Evolutionary conservation across 192 early-diverging fungal genomes (phyloP).

Genomic region (Cetraspora pellucida): DNA sequence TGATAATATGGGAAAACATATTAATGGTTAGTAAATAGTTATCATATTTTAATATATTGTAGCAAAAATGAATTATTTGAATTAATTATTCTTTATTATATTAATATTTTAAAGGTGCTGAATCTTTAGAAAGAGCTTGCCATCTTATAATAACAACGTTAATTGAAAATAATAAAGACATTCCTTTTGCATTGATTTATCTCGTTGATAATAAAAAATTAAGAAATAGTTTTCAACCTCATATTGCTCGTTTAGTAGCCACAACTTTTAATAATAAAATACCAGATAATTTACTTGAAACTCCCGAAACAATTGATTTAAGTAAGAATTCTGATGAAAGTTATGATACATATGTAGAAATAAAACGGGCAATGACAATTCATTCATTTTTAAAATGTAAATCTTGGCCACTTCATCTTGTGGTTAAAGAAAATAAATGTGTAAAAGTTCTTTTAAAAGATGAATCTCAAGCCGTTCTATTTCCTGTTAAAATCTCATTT

Average conservation of each 20-base stretch:
- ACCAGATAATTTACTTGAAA: conserved; percentile 14
- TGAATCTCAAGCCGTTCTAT: conserved; percentile 14
- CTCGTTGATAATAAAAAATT: not conserved
- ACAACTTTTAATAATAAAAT: conserved; percentile 20
- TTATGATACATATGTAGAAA: not conserved
- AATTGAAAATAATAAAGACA: not conserved
- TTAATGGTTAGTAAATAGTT: not conserved
- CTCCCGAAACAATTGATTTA: not conserved
- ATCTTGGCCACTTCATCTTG: not conserved
- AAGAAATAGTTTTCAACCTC: not conserved
- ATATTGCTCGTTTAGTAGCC: not conserved
- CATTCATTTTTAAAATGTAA: not conserved
- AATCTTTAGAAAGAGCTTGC: conserved; percentile 23
- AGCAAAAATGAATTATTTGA: not conserved
- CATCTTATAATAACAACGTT: not conserved
- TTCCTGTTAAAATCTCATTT: not conserved
- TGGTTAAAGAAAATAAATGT: not conserved
- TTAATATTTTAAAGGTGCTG: conserved; percentile 24
- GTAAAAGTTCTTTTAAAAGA: conserved; percentile 2
- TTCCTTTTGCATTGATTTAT: conserved; percentile 18
- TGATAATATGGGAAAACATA: conserved; percentile 41
- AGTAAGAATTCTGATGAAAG: not conserved
- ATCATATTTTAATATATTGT: not conserved
- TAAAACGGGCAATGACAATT: not conserved
- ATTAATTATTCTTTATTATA: not conserved